Conservation (phyloP, 2,329 filamentous ascomycete genomes). For the Aciculosporium take region DNA sequence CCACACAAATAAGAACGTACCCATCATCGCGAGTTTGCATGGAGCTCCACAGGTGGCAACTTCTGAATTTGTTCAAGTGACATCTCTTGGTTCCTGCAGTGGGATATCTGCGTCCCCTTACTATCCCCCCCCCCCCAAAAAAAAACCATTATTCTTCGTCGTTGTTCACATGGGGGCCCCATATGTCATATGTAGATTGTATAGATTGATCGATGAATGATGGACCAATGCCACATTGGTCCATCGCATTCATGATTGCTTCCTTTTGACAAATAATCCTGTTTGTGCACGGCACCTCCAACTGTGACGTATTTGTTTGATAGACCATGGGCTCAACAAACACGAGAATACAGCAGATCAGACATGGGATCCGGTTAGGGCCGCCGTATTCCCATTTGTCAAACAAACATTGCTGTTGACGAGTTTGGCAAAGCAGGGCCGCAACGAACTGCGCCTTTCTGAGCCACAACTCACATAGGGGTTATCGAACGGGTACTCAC, state of each 20-base stretch:
- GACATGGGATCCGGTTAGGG: background rate
- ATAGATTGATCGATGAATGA: background rate
- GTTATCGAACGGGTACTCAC: too few relatives aligned
- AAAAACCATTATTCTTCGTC: too few relatives aligned
- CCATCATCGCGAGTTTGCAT: too few relatives aligned
- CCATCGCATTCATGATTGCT: background rate
- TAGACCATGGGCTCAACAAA: background rate
- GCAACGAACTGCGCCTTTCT: background rate
- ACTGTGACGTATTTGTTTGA: background rate
- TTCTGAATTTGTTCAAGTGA: too few relatives aligned
- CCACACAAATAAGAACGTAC: background rate
- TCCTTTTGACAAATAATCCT: background rate
- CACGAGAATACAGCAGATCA: background rate
- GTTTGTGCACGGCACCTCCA: background rate
- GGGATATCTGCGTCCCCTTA: too few relatives aligned
- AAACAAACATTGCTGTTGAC: background rate
- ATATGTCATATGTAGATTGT: too few relatives aligned
- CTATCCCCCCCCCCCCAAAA: too few relatives aligned
- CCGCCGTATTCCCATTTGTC: background rate
- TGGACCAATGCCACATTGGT: too few relatives aligned
- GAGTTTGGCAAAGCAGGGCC: background rate
- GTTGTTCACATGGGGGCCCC: too few relatives aligned
- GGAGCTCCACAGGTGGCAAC: background rate
- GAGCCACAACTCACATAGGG: too few relatives aligned
- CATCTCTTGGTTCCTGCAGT: too few relatives aligned